These are phyloP conservation scores for Cucurbita moschata DNA, from an alignment of 306 rosid genomes.

Conservation along the genomic window DNA sequence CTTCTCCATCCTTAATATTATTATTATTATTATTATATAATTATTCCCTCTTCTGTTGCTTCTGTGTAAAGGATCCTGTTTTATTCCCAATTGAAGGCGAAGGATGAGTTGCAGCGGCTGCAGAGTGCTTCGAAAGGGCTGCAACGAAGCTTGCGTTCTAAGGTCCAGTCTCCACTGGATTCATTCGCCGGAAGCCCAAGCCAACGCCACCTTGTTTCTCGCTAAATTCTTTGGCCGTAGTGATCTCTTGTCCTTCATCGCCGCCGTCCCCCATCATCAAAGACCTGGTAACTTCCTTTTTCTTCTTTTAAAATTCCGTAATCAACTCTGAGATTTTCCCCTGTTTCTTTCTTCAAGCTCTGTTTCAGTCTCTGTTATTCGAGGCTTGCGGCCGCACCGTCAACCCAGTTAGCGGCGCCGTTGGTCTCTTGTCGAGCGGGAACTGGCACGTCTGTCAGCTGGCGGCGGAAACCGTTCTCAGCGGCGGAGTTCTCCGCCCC, in stretches of 20 bases:
- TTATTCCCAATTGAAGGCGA: too few species aligned
- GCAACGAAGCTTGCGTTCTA: constrained; percentile 40
- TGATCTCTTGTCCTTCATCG: constrained; percentile 46
- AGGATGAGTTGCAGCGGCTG: constrained; percentile 74
- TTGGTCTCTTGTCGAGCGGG: constrained; percentile 44
- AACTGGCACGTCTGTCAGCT: constrained; percentile 56
- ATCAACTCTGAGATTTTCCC: not conserved
- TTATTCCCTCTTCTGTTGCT: not conserved
- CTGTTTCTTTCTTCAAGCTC: constrained; percentile 12
- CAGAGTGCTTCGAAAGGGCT: constrained; percentile 55
- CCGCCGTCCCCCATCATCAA: constrained; percentile 39
- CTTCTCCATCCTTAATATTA: not conserved
- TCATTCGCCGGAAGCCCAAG: constrained; percentile 42
- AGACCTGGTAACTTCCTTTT: constrained; percentile 10
- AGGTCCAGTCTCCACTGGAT: constrained; percentile 51
- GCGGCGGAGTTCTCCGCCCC: constrained; percentile 34
- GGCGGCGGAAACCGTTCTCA: constrained; percentile 41
- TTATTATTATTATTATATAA: not conserved
- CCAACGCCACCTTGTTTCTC: constrained; percentile 51
- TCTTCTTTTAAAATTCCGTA: not conserved
- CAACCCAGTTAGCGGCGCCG: constrained; percentile 64
- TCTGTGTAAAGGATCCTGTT: not conserved
- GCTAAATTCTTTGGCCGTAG: constrained; percentile 71
- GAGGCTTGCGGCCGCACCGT: constrained; percentile 70
- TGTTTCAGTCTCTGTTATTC: constrained; percentile 55